Evolutionary conservation across 2,329 filamentous ascomycete species (phyloP), one percentile per base, ranked within the genome.

Genomic region (Penicillium rolfsii): DNA sequence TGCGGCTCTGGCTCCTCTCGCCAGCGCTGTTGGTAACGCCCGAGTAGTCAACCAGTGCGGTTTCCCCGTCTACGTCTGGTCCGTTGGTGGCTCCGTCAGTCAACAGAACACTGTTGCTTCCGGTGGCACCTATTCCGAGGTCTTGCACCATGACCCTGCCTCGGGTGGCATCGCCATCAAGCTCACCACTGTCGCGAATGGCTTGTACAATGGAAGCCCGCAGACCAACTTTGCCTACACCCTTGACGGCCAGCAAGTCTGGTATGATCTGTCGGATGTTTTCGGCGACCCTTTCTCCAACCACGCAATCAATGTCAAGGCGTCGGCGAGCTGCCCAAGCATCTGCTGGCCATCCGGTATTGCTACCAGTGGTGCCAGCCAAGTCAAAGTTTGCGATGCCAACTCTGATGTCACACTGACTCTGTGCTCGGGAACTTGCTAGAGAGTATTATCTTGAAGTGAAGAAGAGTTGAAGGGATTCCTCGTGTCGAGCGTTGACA

Each of bases 261-360:
- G 76, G 70, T 81, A 80, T 61, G 78, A 80, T 65, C 65, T 81
- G 49, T 77, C 75, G 4, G 77, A 81, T 71, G 76, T 80, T 24
- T 76, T 78, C 68, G 79, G 79, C 4, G 76, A 80, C 65, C 74
- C 79, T 5, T 81, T 81, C 62, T 57, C 58, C 6, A 74, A 74
- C 14, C 53, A 66, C 55, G 53, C 67, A 4, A 61, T 74, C 6
- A 74, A 73, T 28, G 63, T 59, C 16, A 65, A 52, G 48, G 80
- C 77, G 68, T 71, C 67, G 16, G 76, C 80, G 62, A 54, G 46
- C 4, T 77, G 75, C 54, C 60, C 61, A 19, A 60, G 58, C 2
- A 70, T 77, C 48, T 74, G 71, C 55, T 77, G 76, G 76, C 38
- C 70, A 1, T 57, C 70, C 52, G 76, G 75, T 3, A 63, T 70